Evolutionary conservation across 306 rosid species (phyloP), one percentile per base, ranked within the genome.

Genomic region (Sesbania bispinosa): DNA sequence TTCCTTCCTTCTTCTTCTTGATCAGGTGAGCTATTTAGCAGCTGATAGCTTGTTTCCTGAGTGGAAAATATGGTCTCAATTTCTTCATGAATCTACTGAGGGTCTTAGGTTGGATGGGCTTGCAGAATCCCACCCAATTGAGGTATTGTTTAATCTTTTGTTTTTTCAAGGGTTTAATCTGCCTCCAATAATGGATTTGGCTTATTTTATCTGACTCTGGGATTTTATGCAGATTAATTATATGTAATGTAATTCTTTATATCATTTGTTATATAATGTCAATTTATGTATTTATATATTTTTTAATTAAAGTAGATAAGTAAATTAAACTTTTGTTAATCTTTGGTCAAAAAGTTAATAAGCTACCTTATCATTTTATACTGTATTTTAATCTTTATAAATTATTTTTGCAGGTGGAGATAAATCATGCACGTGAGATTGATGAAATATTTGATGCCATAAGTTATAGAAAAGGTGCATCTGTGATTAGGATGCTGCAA

Each of bases 31-130:
- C 85, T 93, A 90, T 78, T 83, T 93, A 84, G 97, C 98, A 23
- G 67, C 81, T 65, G 98, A 90, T 83, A 82, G 85, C 85, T 69
- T 90, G 80, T 93, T 90, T 79, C 98, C 98, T 9, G 96, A 90
- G 55, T 93, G 98, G 98, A 78, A 85, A 74, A 76, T 93, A 84
- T 93, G 98, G 98, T 87, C 91, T 82, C 98, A 90, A 81, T 93
- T 93, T 86, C 94, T 90, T 74, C 67, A 83, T 75, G 98, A 88
- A 76, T 58, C 85, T 46, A 79, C 83, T 10, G 87, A 30, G 14
- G 98, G 97, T 80, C 96, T 93, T 58, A 87, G 63, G 70, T 74
- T 93, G 77, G 97, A 93, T 58, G 97, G 94, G 21, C 98, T 93
- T 71, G 97, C 88, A 4, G 97, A 83, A 82, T 90, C 97, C 59